A percentile compares a stretch with the other conserved stretches of the same genome.
phyloP scores from a whole-genome alignment of 2,329 filamentous ascomycete species.

The Remersonia thermophila region DNA sequence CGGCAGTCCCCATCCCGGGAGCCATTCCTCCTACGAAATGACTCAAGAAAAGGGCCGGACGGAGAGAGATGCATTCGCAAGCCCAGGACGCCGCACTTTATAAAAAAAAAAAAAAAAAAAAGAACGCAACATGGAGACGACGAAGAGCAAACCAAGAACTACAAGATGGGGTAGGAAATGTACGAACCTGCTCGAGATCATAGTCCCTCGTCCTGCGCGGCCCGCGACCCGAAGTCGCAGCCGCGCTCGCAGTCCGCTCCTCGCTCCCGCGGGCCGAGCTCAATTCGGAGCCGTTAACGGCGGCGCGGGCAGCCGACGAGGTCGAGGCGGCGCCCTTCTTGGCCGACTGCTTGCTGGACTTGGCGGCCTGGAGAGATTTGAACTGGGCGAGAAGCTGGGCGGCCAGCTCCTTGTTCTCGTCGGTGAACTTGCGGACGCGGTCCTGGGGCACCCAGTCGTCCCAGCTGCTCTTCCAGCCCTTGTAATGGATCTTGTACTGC shows the following conservation, averaged over 20 bases:
- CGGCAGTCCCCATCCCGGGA: too few species aligned
- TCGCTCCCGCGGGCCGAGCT: constrained; percentile 63
- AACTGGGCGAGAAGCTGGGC: constrained; percentile 58
- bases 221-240: constrained; percentile 50
- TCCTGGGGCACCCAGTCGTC: constrained; percentile 97
- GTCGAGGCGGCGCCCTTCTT: constrained; percentile 40
- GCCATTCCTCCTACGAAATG: too few species aligned
- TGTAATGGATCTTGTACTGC: constrained; percentile 93
- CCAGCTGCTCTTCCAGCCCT: constrained; percentile 99
- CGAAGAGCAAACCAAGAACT: constrained; percentile 8
- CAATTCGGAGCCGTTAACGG: constrained; percentile 37
- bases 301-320: constrained; percentile 28
- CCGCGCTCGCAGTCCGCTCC: constrained; percentile 50
- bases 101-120: background rate
- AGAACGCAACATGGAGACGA: constrained; percentile 10
- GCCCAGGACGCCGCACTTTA: background rate
- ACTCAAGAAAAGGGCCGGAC: too few species aligned
- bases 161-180: constrained; percentile 1
- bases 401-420: constrained; percentile 88
- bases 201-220: constrained; percentile 67
- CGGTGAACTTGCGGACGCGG: constrained; percentile 83
- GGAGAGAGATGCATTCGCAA: too few species aligned
- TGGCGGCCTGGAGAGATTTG: constrained; percentile 40
- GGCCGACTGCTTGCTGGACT: constrained; percentile 40
- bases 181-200: constrained; percentile 70